Percentiles rank a stretch among this genome's conserved stretches.
Evolutionary conservation across 148 eudicot genomes (phyloP).

Genomic region (Arbutus unedo): DNA sequence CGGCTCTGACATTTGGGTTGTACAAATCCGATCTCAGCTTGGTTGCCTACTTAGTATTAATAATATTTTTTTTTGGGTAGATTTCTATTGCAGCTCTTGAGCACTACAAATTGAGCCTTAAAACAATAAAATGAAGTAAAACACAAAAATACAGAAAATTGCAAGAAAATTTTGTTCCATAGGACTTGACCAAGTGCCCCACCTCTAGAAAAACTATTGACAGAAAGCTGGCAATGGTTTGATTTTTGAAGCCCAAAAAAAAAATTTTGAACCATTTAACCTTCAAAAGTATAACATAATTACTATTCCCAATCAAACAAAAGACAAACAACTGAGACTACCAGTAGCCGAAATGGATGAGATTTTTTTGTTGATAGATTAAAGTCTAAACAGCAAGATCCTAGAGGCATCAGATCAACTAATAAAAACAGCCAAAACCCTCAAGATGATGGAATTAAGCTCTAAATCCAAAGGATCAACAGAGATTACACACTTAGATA

Average conservation of each 20-base stretch:
- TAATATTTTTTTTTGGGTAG: too few relatives aligned
- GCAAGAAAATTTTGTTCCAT: background rate
- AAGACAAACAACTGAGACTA: conserved; percentile 30
- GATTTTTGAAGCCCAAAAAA: conserved; percentile 13
- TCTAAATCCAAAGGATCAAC: conserved; percentile 18
- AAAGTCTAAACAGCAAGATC: conserved; percentile 13
- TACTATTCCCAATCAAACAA: conserved; percentile 26
- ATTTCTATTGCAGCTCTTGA: background rate
- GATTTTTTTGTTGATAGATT: conserved; percentile 9
- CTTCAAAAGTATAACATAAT: conserved; percentile 13
- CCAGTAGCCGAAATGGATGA: conserved; percentile 24
- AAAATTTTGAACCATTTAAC: conserved; percentile 39
- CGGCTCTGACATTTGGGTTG: too few relatives aligned
- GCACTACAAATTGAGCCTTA: background rate
- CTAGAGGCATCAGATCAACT: conserved; percentile 10
- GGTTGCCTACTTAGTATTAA: too few relatives aligned
- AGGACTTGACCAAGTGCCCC: background rate
- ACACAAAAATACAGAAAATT: background rate
- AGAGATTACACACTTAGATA: background rate
- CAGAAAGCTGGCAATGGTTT: background rate
- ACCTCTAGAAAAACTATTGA: background rate
- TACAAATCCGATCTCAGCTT: too few relatives aligned
- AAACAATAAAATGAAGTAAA: background rate
- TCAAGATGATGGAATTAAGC: conserved; percentile 13
- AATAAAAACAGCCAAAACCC: conserved; percentile 16